Evolutionary conservation across 129 eudicot genomes (phyloP), one percentile per base, ranked within the genome.

Genomic region (Gnaphalium uliginosum): DNA sequence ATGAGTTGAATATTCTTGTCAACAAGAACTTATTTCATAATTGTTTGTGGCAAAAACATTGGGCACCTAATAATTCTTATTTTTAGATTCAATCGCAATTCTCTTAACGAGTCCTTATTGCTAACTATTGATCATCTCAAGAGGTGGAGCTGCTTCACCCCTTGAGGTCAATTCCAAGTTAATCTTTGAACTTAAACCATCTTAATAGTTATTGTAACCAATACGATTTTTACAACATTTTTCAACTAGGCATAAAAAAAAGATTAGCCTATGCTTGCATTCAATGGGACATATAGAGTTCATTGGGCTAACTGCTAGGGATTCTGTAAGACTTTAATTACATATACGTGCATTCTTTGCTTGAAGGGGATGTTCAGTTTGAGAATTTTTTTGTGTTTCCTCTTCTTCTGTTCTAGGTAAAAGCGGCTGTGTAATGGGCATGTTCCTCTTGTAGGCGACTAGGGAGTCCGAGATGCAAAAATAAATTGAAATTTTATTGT

Each of bases 261-360:
- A 29, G 27, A 72, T 87, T 67, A 85, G 83, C 83, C 81, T 93
- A 77, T 74, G 76, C 68, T 70, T 93, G 85, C 91, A 93, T 84
- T 85, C 23, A 90, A 93, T 82, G 98, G 98, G 75, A 93, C 96
- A 13, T 93, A 93, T 74, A 88, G 96, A 88, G 91, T 89, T 85
- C 88, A 89, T 21, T 93, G 98, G 98, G 93, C 96, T 78, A 93
- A 85, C 41, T 88, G 97, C 59, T 84, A 90, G 81, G 98, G 98
- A 68, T 88, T 93, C 72, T 87, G 98, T 93, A 83, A 90, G 97
- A 74, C 27, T 53, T 79, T 29, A 26, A 6, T 33, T 83, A 29
- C 50, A 32, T 72, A 41, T 69, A 32, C 50, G n/a, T 58, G 59
- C 21, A 15, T 37, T 30, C 18, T 71, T 77, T 41, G 32, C 68